These are phyloP conservation scores for Hanseniaspora thailandica DNA, from an alignment of 805 yeast species.

Conservation along the genomic window DNA sequence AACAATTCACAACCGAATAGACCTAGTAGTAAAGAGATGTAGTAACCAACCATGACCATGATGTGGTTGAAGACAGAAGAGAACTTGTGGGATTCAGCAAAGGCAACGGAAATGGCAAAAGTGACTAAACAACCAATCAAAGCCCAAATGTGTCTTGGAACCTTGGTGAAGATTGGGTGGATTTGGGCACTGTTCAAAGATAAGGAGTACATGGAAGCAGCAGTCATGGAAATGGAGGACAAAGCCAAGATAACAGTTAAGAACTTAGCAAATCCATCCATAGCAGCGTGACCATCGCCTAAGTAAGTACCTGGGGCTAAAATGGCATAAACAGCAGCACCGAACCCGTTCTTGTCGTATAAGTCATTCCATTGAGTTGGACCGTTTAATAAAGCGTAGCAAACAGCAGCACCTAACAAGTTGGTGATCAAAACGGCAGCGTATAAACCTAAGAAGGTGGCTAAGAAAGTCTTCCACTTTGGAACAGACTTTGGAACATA, in stretches of 20 bases:
- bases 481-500: conserved; percentile 62
- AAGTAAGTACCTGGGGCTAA: conserved; percentile 53
- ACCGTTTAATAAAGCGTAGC: conserved; percentile 49
- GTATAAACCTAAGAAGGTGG: conserved; percentile 50
- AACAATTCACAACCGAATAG: conserved; percentile 69
- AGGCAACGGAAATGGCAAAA: conserved; percentile 75
- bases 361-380: conserved; percentile 34
- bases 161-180: conserved; percentile 55
- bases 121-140: conserved; percentile 59
- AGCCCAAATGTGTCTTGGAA: conserved; percentile 81
- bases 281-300: conserved; percentile 39
- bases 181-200: conserved; percentile 75
- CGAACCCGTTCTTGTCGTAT: conserved; percentile 47
- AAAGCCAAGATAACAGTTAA: conserved; percentile 71
- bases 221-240: conserved; percentile 79
- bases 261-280: conserved; percentile 83
- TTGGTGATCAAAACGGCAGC: conserved; percentile 58
- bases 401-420: conserved; percentile 77
- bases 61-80: conserved; percentile 62
- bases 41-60: conserved; percentile 84
- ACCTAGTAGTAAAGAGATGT: conserved; percentile 72
- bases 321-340: conserved; percentile 73
- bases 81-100: conserved; percentile 74
- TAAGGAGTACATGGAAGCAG: conserved; percentile 86
- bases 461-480: conserved; percentile 47